These are phyloP conservation scores for Brassica rapa DNA, from an alignment of 345 rosid genomes.

Conservation along the genomic window DNA sequence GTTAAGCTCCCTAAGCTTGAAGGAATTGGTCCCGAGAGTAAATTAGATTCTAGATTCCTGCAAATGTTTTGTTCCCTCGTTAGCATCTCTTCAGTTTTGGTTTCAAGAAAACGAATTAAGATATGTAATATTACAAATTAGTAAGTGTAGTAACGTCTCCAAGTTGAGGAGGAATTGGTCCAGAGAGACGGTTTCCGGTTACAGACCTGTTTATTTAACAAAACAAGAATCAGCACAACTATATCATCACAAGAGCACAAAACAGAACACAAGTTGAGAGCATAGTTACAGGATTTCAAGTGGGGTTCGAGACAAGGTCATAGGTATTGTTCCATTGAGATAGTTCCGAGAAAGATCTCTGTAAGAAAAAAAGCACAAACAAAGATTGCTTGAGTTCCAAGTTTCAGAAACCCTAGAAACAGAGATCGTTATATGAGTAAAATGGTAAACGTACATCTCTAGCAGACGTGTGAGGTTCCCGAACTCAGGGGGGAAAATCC, in stretches of 20 bases:
- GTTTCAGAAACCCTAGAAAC: neutral
- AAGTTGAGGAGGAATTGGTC: constrained; percentile 61
- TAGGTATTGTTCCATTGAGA: constrained; percentile 69
- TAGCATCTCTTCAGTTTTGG: neutral
- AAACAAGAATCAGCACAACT: constrained; percentile 12
- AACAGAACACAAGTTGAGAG: neutral
- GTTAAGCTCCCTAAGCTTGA: constrained; percentile 62
- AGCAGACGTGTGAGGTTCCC: constrained; percentile 55
- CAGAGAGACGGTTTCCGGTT: constrained; percentile 65
- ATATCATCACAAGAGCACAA: neutral
- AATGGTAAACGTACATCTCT: constrained; percentile 56
- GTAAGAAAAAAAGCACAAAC: constrained; percentile 14
- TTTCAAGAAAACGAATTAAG: neutral
- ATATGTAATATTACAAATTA: constrained; percentile 54
- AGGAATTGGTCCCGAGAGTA: constrained; percentile 64
- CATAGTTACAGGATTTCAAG: constrained; percentile 59
- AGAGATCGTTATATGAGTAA: neutral
- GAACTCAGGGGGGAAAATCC: constrained; percentile 66
- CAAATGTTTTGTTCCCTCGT: neutral
- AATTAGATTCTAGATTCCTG: constrained; percentile 71
- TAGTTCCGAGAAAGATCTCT: constrained; percentile 81
- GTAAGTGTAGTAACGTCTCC: constrained; percentile 58
- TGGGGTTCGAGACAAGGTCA: constrained; percentile 51
- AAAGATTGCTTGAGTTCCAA: constrained; percentile 21
- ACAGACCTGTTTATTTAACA: constrained; percentile 47